Conservation (phyloP, 306 rosid species). For the Pyrus betulifolia region DNA sequence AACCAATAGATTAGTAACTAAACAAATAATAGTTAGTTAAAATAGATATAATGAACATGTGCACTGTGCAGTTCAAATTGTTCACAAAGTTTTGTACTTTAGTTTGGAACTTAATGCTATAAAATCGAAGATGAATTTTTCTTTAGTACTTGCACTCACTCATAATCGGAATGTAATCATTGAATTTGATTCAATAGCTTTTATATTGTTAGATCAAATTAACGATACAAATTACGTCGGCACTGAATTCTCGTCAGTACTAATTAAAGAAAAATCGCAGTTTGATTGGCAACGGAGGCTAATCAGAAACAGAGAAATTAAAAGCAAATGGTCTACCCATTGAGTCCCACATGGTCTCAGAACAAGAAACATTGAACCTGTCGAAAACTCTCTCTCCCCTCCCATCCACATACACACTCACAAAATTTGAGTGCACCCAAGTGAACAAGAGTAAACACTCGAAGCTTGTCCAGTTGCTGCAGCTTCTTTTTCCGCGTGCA, state of each 20-base stretch:
- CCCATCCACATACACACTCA: neutral
- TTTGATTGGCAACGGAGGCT: neutral
- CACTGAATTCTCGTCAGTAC: neutral
- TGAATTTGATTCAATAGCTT: neutral
- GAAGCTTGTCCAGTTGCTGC: constrained; percentile 13
- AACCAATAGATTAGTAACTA: too few relatives aligned
- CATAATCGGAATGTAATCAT: neutral
- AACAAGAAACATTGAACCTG: constrained; percentile 6
- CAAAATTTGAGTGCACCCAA: neutral
- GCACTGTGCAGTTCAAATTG: neutral
- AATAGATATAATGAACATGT: neutral
- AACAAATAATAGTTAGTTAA: neutral
- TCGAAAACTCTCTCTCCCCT: neutral
- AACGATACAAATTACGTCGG: neutral
- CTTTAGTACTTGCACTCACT: neutral
- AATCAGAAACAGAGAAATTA: neutral
- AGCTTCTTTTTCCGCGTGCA: constrained; percentile 43
- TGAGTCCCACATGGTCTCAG: constrained; percentile 3
- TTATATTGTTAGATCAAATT: neutral
- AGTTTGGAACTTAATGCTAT: neutral
- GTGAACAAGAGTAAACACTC: constrained; percentile 7
- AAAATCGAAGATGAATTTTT: too few relatives aligned
- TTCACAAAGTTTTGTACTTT: neutral
- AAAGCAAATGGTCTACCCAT: neutral
- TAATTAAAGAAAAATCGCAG: neutral